Conservation (phyloP, 2,329 filamentous ascomycete species). For the Botrytis medusae region DNA sequence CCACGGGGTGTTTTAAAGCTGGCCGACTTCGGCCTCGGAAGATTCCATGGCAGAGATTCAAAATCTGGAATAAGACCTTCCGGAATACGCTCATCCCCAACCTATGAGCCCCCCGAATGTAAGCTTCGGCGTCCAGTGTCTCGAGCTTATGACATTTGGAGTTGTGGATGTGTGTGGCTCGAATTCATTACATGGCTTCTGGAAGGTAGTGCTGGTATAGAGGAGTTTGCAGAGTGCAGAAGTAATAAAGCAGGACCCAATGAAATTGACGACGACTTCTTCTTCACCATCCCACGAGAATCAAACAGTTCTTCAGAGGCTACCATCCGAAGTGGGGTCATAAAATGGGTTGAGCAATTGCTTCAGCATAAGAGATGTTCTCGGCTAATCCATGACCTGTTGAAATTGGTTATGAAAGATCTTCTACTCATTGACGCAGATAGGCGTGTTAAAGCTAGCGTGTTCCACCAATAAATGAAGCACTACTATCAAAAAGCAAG, state of each 20-base stretch:
- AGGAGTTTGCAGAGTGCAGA: slow-evolving; percentile 25
- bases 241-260: background rate
- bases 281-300: slow-evolving; percentile 27
- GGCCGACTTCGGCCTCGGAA: slow-evolving; percentile 32
- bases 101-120: slow-evolving; percentile 45
- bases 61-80: slow-evolving; percentile 34
- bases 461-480: slow-evolving; percentile 18
- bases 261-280: slow-evolving; percentile 29
- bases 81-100: slow-evolving; percentile 31
- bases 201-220: slow-evolving; percentile 29
- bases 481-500: background rate
- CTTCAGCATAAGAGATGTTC: slow-evolving; percentile 27
- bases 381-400: slow-evolving; percentile 25
- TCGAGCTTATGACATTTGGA: slow-evolving; percentile 43
- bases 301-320: slow-evolving; percentile 3
- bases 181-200: slow-evolving; percentile 43
- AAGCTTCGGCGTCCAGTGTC: slow-evolving; percentile 37
- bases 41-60: slow-evolving; percentile 40
- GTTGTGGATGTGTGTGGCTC: slow-evolving; percentile 42
- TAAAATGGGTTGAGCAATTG: slow-evolving; percentile 21
- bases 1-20: slow-evolving; percentile 27
- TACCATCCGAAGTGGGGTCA: background rate
- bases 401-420: slow-evolving; percentile 25
- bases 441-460: slow-evolving; percentile 7
- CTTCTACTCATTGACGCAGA: slow-evolving; percentile 26